Conservation (phyloP, 176 grass and related monocot genomes). For the Lolium multiflorum region DNA sequence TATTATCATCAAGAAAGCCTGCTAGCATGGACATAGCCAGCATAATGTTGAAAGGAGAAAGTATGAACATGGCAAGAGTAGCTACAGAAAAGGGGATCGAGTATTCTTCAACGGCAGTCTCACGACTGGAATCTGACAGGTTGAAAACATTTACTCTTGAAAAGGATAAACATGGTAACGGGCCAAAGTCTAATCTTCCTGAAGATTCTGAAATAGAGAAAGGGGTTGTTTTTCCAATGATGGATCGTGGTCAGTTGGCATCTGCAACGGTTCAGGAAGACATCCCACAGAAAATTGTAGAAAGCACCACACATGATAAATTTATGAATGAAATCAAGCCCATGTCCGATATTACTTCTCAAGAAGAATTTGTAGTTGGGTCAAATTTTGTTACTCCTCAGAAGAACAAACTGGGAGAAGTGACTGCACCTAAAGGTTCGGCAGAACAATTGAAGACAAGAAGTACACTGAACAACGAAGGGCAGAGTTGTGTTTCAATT, state of each 20-base stretch:
- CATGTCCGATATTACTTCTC: background rate
- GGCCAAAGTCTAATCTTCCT: background rate
- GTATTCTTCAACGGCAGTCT: constrained; percentile 28
- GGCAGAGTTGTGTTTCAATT: constrained; percentile 31
- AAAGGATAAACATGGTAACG: constrained; percentile 15
- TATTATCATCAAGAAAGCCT: constrained; percentile 56
- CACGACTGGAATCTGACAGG: constrained; percentile 5
- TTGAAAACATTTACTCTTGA: constrained; percentile 12
- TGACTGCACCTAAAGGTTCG: constrained; percentile 5
- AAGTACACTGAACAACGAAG: constrained; percentile 32
- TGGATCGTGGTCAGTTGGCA: background rate
- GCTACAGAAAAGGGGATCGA: background rate
- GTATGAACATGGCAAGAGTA: constrained; percentile 3
- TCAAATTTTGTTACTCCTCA: constrained; percentile 43
- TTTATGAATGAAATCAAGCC: background rate
- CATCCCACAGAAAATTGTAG: background rate
- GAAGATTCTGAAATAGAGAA: background rate
- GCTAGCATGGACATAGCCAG: constrained; percentile 27
- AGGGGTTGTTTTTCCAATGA: background rate
- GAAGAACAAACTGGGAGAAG: constrained; percentile 38
- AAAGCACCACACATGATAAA: constrained; percentile 3
- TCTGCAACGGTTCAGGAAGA: background rate
- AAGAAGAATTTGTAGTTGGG: constrained; percentile 32
- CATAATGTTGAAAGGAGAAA: constrained; percentile 18
- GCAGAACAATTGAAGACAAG: constrained; percentile 35